phyloP scores from a whole-genome alignment of 2,329 filamentous ascomycete genomes.

The Coniella lustricola region DNA sequence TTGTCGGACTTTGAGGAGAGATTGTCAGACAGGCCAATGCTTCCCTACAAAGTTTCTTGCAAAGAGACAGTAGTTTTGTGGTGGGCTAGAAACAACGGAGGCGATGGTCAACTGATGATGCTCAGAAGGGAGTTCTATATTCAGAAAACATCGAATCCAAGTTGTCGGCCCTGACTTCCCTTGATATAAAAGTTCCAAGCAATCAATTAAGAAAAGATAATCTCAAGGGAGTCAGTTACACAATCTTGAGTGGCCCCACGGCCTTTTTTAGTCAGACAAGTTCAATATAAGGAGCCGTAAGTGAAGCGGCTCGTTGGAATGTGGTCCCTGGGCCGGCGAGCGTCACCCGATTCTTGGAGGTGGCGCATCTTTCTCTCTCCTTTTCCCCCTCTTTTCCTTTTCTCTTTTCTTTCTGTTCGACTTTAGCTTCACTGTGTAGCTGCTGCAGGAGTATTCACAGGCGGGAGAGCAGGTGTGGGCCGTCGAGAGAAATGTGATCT shows the following conservation, averaged over 20 bases:
- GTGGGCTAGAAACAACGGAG: too few species aligned
- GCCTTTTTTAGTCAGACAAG: constrained; percentile 7
- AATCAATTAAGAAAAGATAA: not conserved
- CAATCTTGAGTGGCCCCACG: not conserved
- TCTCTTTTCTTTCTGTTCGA: too few species aligned
- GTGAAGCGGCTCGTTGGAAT: constrained; percentile 15
- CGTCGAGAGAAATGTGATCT: constrained; percentile 10
- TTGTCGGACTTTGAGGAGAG: too few species aligned
- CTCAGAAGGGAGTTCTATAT: constrained; percentile 7
- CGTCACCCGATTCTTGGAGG: constrained; percentile 15
- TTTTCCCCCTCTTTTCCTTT: too few species aligned
- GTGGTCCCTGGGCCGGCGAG: constrained; percentile 11
- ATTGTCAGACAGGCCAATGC: too few species aligned
- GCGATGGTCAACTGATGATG: not conserved
- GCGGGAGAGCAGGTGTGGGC: too few species aligned
- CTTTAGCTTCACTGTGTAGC: too few species aligned
- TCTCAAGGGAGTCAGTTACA: constrained; percentile 7
- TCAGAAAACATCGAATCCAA: not conserved
- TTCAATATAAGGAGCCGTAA: constrained; percentile 10
- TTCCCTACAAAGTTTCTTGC: too few species aligned
- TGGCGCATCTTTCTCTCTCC: constrained; percentile 4
- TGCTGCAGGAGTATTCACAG: not conserved
- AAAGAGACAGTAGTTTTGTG: too few species aligned
- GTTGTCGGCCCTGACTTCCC: constrained; percentile 6
- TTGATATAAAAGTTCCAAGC: constrained; percentile 4